Base-by-base conservation (phyloP, 129 eudicot species). In the Solidago caesia region DNA sequence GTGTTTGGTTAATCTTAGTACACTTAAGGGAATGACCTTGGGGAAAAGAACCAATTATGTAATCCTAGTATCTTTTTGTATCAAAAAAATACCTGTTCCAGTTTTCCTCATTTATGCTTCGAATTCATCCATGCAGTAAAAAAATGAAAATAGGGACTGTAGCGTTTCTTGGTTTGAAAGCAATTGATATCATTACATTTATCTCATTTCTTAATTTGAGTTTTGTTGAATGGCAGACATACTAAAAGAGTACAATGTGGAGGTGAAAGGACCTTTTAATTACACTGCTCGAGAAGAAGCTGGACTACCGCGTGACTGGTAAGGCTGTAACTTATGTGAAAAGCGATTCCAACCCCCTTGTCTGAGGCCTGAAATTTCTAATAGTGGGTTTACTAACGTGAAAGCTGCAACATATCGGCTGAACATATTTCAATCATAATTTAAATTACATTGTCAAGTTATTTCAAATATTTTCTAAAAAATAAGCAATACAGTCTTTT, bases 281-380 rank as follows among this genome's bases (percentile, higher is more conserved):
- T 66, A 88, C 77, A 47, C 80, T 48, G 97, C 98, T 71, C 82
- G 97, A 69, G 87, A 88, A 68, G 86, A 83, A 82, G 98, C 97
- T 58, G 98, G 98, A 42, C 82, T 94, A 64, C 98, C 98, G 7
- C 91, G 87, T 14, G 89, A 90, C 44, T 94, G 98, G 98, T 92
- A 82, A 76, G 86, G 70, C 33, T 33, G 43, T 67, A 67, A 72
- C 12, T 66, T 64, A 44, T 44, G 59, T 70, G n/a, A 77, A 70
- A 62, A 49, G 83, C 53, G 49, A 39, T 77, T 33, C 8, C 29
- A 59, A 53, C 81, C 61, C 81, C 48, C 69, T 29, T 26, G 25
- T 13, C 63, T 1, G 4, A 29, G 67, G 56, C 25, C 55, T 41
- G 9, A 59, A 73, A 73, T 59, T 26, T 73, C 47, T 73, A 25